Base-by-base conservation (phyloP, 495 filamentous ascomycete species). In the Tuber melanosporum region DNA sequence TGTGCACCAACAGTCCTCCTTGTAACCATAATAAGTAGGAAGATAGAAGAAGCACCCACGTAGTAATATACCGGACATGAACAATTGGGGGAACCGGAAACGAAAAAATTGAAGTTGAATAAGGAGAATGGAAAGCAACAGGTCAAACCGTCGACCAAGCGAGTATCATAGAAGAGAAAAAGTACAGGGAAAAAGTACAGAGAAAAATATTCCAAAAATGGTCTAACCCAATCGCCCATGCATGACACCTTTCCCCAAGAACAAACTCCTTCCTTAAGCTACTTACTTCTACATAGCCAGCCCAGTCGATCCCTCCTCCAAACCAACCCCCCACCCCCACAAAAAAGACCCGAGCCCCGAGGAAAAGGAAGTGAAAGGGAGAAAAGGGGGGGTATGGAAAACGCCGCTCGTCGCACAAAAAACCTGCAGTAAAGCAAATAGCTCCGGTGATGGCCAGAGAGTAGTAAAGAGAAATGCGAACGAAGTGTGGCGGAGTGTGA, bases 391-490 rank as follows among this genome's bases (percentile, higher is more conserved):
- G 62, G 75, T 73, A 81, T 76, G 70, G 76, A 71, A 76, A 78
- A 75, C 73, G 76, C 70, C 73, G 75, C 76, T 70, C 78, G 49
- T 52, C 47, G 57, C 22, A 77, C 17, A 70, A 75, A 83, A 74
- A 77, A 76, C 76, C 74, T 66, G 75, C 74, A 70, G 71, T 42
- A 77, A 77, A 72, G 77, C 74, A 80, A 75, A 57, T 74, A 71
- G 69, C 72, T 45, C 70, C 72, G 77, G 42, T 75, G 49, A 47
- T 74, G 74, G 72, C 45, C 71, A 70, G 71, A 75, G 81, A 77
- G 77, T 81, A 80, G 80, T 52, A 74, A 78, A 83, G 17, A 78
- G 77, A 79, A 71, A 78, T 80, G 71, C 78, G 62, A 81, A 80
- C 73, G 46, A 74, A 73, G 77, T 81, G 77, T 77, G 76, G 76